Evolutionary conservation across 208 protist species (phyloP).

Genomic region (Leptomonas pyrrhocoris): DNA sequence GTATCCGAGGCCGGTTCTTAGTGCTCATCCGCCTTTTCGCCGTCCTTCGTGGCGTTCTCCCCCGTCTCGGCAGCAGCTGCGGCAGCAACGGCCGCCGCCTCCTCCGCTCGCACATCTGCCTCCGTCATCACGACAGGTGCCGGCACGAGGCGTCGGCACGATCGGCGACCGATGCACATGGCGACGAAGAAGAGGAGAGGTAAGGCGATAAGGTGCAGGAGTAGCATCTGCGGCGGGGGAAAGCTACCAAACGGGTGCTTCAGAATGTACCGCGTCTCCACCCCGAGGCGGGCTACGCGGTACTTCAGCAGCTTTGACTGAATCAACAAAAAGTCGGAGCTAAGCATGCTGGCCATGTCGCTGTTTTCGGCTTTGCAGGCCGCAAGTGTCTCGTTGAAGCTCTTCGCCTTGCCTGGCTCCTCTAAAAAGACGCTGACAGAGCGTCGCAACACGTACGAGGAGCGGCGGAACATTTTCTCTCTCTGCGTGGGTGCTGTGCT

Average conservation of each 20-base stretch:
- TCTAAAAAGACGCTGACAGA: conserved; percentile 68
- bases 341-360: conserved; percentile 74
- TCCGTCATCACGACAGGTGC: conserved; percentile 33
- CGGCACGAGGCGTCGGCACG: conserved; percentile 35
- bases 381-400: conserved; percentile 60
- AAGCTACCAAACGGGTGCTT: conserved; percentile 54
- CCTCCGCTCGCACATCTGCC: conserved; percentile 1
- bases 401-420: conserved; percentile 51
- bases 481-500: background rate
- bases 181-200: conserved; percentile 45
- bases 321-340: conserved; percentile 66
- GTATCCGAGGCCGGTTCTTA: background rate
- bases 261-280: conserved; percentile 57
- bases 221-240: conserved; percentile 36
- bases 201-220: conserved; percentile 46
- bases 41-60: conserved; percentile 1
- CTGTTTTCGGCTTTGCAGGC: conserved; percentile 55
- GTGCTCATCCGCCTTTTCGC: background rate
- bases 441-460: conserved; percentile 27
- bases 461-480: conserved; percentile 52
- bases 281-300: conserved; percentile 71
- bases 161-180: conserved; percentile 52
- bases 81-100: conserved; percentile 13
- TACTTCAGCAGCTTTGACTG: conserved; percentile 76
- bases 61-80: background rate